Conservation (phyloP, 2,329 filamentous ascomycete species). For the Hortaea werneckii region DNA sequence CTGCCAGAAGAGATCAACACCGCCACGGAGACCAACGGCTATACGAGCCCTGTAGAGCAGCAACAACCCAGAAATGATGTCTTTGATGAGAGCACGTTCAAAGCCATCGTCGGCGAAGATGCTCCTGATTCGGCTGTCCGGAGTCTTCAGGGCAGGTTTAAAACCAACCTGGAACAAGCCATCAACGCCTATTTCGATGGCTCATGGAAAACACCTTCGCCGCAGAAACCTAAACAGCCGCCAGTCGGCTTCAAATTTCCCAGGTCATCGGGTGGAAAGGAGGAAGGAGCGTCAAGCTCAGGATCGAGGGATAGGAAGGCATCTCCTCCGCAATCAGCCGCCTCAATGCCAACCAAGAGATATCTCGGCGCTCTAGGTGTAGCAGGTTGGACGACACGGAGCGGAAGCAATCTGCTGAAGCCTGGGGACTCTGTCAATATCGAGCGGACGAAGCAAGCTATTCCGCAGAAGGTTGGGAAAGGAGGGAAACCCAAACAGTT, state of each 20-base stretch:
- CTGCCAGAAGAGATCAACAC: slow-evolving; percentile 24
- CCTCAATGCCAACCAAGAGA: slow-evolving; percentile 46
- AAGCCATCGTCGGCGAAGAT: slow-evolving; percentile 47
- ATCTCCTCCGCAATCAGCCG: slow-evolving; percentile 8
- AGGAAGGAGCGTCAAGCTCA: neutral
- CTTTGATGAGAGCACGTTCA: slow-evolving; percentile 48
- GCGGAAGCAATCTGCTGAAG: slow-evolving; percentile 62
- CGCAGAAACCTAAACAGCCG: slow-evolving; percentile 5
- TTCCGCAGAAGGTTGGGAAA: slow-evolving; percentile 34
- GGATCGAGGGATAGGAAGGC: neutral
- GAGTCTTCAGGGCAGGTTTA: slow-evolving; percentile 40
- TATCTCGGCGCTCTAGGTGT: slow-evolving; percentile 91
- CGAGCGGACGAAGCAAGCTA: slow-evolving; percentile 69
- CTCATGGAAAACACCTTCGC: slow-evolving; percentile 42
- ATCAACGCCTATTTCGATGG: slow-evolving; percentile 57
- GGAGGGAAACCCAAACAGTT: slow-evolving; percentile 35
- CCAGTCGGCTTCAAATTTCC: neutral
- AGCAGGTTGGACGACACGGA: slow-evolving; percentile 83
- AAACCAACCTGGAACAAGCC: slow-evolving; percentile 47
- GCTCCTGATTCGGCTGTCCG: slow-evolving; percentile 36
- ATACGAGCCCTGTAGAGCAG: neutral
- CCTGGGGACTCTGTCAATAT: slow-evolving; percentile 79
- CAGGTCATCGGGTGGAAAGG: neutral
- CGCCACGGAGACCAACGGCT: slow-evolving; percentile 1
- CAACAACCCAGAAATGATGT: slow-evolving; percentile 13